These are phyloP conservation scores for Eleusine indica DNA, from an alignment of 176 grass and related monocot genomes.

Conservation along the genomic window DNA sequence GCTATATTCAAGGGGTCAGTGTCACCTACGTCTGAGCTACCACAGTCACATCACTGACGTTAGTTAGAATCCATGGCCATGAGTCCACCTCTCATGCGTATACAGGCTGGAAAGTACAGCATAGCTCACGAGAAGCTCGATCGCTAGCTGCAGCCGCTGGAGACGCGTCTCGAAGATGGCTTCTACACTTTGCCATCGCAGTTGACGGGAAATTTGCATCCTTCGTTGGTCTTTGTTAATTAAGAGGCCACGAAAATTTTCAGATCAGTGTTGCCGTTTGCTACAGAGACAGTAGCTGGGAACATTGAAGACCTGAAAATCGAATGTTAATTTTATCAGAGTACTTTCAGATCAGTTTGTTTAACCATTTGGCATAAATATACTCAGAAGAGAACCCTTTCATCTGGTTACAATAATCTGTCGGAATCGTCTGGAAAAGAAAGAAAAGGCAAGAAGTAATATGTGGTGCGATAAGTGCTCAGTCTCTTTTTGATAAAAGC, in stretches of 20 bases:
- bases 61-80: constrained; percentile 7
- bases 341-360: background rate
- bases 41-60: background rate
- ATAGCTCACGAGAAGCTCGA: constrained; percentile 35
- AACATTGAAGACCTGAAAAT: background rate
- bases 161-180: constrained; percentile 25
- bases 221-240: too few species aligned
- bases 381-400: background rate
- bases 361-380: background rate
- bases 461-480: constrained; percentile 34
- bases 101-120: constrained; percentile 7
- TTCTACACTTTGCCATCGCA: background rate
- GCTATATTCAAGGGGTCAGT: background rate
- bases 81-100: background rate
- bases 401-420: background rate
- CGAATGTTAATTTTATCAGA: background rate
- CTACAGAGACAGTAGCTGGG: background rate
- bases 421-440: background rate
- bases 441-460: background rate
- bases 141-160: background rate
- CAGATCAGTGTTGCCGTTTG: background rate
- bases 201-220: background rate
- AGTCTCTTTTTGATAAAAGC: constrained; percentile 29
- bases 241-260: background rate
- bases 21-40: background rate